phyloP scores from a whole-genome alignment of 257 asterid genomes.

The Solanum ossicruentum region DNA sequence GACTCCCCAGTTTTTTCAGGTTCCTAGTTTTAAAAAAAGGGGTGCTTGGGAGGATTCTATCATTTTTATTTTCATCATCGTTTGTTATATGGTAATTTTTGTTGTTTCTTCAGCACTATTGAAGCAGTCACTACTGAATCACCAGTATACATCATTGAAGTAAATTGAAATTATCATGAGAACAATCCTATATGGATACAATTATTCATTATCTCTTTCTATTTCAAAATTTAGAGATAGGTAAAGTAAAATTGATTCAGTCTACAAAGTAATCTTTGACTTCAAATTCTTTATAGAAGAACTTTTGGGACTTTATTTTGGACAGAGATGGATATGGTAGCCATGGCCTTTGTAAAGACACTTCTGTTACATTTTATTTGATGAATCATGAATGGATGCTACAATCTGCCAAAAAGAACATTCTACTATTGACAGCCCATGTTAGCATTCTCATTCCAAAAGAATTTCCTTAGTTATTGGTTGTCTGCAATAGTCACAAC shows the following conservation, averaged over 20 bases:
- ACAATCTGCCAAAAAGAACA: neutral
- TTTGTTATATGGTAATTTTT: neutral
- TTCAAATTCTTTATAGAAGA: neutral
- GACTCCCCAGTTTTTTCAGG: neutral
- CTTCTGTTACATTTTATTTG: neutral
- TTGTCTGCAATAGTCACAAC: neutral
- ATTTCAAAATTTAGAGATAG: neutral
- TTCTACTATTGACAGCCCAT: neutral
- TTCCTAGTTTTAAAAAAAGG: neutral
- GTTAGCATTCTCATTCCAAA: neutral
- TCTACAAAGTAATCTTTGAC: neutral
- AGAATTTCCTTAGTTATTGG: neutral
- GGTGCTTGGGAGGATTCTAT: neutral
- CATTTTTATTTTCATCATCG: neutral
- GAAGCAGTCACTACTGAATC: neutral
- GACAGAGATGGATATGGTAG: neutral
- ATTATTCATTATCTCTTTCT: neutral
- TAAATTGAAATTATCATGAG: neutral
- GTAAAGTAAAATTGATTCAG: neutral
- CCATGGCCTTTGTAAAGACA: neutral
- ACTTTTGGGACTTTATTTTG: neutral
- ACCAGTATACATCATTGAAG: neutral
- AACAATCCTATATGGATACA: neutral
- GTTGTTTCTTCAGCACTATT: neutral
- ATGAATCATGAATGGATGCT: neutral